These are phyloP conservation scores for Halenospora varia DNA, from an alignment of 495 filamentous ascomycete species.

Conservation along the genomic window DNA sequence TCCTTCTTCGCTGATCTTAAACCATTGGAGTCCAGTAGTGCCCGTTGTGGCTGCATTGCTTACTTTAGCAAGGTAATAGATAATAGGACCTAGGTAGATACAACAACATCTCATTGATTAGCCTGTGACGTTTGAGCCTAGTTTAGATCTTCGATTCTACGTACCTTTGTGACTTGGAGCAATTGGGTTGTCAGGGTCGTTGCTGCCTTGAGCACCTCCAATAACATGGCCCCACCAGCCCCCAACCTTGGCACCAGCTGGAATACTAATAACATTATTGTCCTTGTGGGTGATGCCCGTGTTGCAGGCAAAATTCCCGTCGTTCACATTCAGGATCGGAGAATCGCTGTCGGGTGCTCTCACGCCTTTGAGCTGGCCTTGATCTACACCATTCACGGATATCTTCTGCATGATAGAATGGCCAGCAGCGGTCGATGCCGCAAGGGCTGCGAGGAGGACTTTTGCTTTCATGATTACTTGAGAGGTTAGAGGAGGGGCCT, in stretches of 20 bases:
- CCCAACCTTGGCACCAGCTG: constrained; percentile 13
- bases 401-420: constrained; percentile 34
- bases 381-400: constrained; percentile 48
- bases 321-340: constrained; percentile 47
- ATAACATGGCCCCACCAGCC: constrained; percentile 14
- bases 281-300: constrained; percentile 8
- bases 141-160: not conserved
- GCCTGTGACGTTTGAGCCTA: not conserved
- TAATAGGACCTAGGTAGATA: constrained; percentile 28
- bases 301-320: constrained; percentile 24
- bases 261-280: constrained; percentile 5
- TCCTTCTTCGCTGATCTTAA: constrained; percentile 5
- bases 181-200: constrained; percentile 49
- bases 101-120: not conserved
- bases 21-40: constrained; percentile 25
- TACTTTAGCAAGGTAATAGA: constrained; percentile 50
- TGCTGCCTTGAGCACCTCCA: constrained; percentile 31
- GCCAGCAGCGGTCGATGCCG: not conserved
- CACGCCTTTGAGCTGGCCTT: constrained; percentile 48
- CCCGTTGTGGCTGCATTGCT: constrained; percentile 41
- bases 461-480: not conserved
- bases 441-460: not conserved
- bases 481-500: not conserved
- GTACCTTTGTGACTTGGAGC: constrained; percentile 33
- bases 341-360: constrained; percentile 50